Conservation (phyloP, 192 early-diverging fungal genomes). For the Linnemannia schmuckeri region DNA sequence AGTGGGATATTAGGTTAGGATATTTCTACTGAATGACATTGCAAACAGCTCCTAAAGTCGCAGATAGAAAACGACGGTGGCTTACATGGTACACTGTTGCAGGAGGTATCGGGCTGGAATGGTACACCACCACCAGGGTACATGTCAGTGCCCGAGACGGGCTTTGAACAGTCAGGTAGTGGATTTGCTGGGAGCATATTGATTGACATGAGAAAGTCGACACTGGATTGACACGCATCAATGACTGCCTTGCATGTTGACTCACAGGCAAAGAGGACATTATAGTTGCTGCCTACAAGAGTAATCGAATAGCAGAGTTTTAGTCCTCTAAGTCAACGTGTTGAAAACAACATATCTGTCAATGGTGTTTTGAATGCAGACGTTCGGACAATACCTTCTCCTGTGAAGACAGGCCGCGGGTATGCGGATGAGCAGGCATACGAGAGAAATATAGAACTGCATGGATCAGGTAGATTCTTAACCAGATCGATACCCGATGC, state of each 20-base stretch:
- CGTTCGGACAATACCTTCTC: conserved; percentile 1
- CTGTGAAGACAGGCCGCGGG: conserved; percentile 22
- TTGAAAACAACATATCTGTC: background rate
- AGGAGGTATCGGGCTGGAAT: conserved; percentile 13
- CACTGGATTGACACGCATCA: conserved; percentile 10
- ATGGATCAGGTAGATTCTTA: conserved; percentile 13
- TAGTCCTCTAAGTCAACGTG: background rate
- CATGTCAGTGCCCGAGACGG: conserved; percentile 2
- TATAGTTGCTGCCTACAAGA: conserved; percentile 2
- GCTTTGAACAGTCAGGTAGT: conserved; percentile 26
- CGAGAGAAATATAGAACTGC: conserved; percentile 22
- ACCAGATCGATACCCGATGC: background rate
- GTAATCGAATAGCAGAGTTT: background rate
- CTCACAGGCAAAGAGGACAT: conserved; percentile 38
- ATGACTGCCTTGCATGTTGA: conserved; percentile 35
- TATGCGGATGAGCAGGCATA: conserved; percentile 25
- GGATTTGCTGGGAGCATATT: background rate
- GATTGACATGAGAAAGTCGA: conserved; percentile 3
- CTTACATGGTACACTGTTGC: conserved; percentile 7
- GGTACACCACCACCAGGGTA: conserved; percentile 10
- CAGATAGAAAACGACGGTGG: too few relatives aligned
- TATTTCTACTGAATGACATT: conserved; percentile 44
- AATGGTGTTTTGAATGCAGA: too few relatives aligned
- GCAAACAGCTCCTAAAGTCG: background rate
- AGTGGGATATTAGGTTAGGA: conserved; percentile 11